A percentile compares a stretch with the other conserved stretches of the same genome.
These are phyloP conservation scores for Pulveroboletus frians DNA, from an alignment of 768 basidiomycete genomes.

Conservation along the genomic window DNA sequence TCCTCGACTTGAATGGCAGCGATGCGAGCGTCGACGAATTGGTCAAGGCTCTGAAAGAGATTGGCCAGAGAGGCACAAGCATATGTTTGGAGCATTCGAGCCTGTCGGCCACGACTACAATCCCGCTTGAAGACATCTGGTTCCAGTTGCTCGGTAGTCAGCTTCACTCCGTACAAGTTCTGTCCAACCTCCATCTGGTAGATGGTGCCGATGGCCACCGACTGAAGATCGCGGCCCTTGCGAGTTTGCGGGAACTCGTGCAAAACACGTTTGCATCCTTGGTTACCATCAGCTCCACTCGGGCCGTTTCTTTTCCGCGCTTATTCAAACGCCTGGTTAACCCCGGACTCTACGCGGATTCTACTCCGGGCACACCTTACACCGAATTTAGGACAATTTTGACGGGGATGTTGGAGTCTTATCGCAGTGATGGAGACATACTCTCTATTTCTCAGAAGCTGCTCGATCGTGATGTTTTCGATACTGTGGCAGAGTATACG, in stretches of 20 bases:
- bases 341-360: constrained; percentile 46
- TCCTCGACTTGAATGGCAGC: constrained; percentile 25
- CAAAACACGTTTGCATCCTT: constrained; percentile 81
- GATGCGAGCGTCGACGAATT: constrained; percentile 27
- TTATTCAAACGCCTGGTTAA: constrained; percentile 91
- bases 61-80: constrained; percentile 56
- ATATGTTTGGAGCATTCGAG: constrained; percentile 70
- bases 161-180: constrained; percentile 69
- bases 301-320: constrained; percentile 81
- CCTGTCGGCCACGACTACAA: constrained; percentile 33
- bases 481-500: constrained; percentile 56
- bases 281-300: constrained; percentile 76
- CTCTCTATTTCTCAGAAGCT: constrained; percentile 78
- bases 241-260: constrained; percentile 64
- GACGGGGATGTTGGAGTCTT: constrained; percentile 93
- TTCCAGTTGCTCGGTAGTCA: constrained; percentile 79
- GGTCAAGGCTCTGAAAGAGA: constrained; percentile 48
- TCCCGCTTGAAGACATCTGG: constrained; percentile 81
- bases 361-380: constrained; percentile 64
- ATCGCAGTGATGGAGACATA: constrained; percentile 88
- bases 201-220: constrained; percentile 19
- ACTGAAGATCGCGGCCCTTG: constrained; percentile 30
- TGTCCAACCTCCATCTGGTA: constrained; percentile 43
- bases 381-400: constrained; percentile 89
- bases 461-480: constrained; percentile 77